A percentile compares a stretch with the other conserved stretches of the same genome.
Evolutionary conservation across 257 asterid genomes (phyloP).

Genomic region (Gynochthodes officinalis): DNA sequence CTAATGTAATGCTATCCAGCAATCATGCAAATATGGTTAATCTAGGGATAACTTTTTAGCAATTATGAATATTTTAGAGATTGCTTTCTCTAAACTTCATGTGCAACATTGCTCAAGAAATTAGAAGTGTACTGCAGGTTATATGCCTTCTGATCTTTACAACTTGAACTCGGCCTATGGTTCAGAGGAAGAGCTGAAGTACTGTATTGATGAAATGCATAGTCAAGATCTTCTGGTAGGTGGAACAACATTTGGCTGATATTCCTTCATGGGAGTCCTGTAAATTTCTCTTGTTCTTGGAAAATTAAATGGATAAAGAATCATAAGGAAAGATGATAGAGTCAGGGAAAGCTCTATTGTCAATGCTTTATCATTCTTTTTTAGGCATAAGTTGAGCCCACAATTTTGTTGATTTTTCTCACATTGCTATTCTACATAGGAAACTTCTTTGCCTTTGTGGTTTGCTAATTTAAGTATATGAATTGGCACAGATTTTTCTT

Average conservation of each 20-base stretch:
- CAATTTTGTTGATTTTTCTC: not conserved
- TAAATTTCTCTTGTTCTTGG: not conserved
- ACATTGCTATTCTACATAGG: not conserved
- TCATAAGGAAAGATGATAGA: not conserved
- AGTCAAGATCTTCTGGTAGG: slow-evolving; percentile 37
- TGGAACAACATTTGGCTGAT: not conserved
- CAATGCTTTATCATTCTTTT: not conserved
- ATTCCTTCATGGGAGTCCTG: not conserved
- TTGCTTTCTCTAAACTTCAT: not conserved
- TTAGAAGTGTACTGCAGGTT: slow-evolving; percentile 28
- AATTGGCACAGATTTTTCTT: too few relatives aligned
- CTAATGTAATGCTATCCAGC: not conserved
- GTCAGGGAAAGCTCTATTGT: not conserved
- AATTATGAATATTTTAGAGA: not conserved
- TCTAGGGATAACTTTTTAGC: not conserved
- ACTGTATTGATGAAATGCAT: slow-evolving; percentile 39
- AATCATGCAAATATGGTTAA: not conserved
- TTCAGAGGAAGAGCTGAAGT: slow-evolving; percentile 32
- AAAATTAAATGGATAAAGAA: not conserved
- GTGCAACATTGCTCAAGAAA: slow-evolving; percentile 9
- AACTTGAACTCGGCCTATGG: slow-evolving; percentile 45
- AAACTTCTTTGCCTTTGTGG: not conserved
- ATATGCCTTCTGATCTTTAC: slow-evolving; percentile 49
- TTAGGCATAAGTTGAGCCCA: not conserved
- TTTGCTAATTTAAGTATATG: not conserved